Evolutionary conservation across 2,329 filamentous ascomycete species (phyloP).

Genomic region (Bipolaris sorokiniana): DNA sequence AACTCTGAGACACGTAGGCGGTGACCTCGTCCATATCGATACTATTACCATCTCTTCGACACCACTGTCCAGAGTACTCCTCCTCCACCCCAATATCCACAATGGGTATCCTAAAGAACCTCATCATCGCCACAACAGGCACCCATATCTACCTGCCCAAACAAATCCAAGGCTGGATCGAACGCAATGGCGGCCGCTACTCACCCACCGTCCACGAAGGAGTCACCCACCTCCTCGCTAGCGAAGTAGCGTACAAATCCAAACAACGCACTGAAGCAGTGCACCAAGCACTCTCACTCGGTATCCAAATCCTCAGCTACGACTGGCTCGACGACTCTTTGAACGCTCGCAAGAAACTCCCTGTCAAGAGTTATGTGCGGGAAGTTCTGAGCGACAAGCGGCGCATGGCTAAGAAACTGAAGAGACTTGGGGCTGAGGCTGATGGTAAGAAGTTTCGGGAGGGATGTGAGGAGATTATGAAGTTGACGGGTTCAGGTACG

Average conservation of each 20-base stretch:
- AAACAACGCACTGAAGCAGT: slow-evolving; percentile 52
- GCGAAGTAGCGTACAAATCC: slow-evolving; percentile 68
- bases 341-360: slow-evolving; percentile 35
- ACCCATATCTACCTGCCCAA: slow-evolving; percentile 57
- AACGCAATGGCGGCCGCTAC: slow-evolving; percentile 66
- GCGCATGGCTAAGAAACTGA: slow-evolving; percentile 41
- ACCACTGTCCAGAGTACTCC: neutral
- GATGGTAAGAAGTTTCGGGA: slow-evolving; percentile 45
- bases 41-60: neutral
- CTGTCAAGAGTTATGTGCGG: slow-evolving; percentile 47
- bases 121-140: slow-evolving; percentile 65
- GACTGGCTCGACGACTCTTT: slow-evolving; percentile 60
- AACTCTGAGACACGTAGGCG: neutral
- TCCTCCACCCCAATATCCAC: neutral
- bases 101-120: slow-evolving; percentile 57
- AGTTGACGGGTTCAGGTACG: slow-evolving; percentile 49
- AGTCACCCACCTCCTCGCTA: slow-evolving; percentile 77
- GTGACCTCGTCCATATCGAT: neutral
- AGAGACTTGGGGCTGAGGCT: slow-evolving; percentile 29
- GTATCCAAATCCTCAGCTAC: slow-evolving; percentile 48
- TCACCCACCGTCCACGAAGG: slow-evolving; percentile 56
- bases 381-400: slow-evolving; percentile 32
- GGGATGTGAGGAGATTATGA: slow-evolving; percentile 37
- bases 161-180: slow-evolving; percentile 71
- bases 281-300: slow-evolving; percentile 25